Evolutionary conservation across 176 grass and related monocot genomes (phyloP).

Genomic region (Calamus simplicifolius): DNA sequence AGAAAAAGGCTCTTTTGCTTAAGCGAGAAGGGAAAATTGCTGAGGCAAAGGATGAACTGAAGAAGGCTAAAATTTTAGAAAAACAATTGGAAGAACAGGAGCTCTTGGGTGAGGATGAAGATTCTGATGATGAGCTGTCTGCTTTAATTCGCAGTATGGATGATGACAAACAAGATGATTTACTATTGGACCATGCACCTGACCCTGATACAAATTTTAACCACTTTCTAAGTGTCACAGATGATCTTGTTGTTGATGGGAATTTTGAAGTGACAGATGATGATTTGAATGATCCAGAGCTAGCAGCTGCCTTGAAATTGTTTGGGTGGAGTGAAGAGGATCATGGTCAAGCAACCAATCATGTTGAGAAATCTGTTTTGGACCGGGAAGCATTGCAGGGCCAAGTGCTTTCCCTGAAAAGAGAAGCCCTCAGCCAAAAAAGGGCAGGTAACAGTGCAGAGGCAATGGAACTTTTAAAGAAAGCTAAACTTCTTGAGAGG

Average conservation of each 20-base stretch:
- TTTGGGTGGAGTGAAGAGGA: slow-evolving; percentile 83
- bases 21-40: slow-evolving; percentile 80
- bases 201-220: slow-evolving; percentile 36
- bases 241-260: slow-evolving; percentile 45
- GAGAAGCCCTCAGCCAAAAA: slow-evolving; percentile 69
- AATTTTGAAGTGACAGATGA: slow-evolving; percentile 83
- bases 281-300: slow-evolving; percentile 78
- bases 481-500: slow-evolving; percentile 83
- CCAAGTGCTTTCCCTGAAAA: slow-evolving; percentile 73
- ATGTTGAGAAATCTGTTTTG: slow-evolving; percentile 10
- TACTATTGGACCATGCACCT: slow-evolving; percentile 36
- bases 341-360: slow-evolving; percentile 31
- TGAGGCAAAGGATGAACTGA: slow-evolving; percentile 97
- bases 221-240: slow-evolving; percentile 14
- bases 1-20: slow-evolving; percentile 71
- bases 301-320: slow-evolving; percentile 69
- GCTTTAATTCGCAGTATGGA: slow-evolving; percentile 67
- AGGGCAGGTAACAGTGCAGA: slow-evolving; percentile 60
- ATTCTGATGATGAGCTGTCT: slow-evolving; percentile 83
- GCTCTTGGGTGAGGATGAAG: slow-evolving; percentile 76
- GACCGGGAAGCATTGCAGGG: slow-evolving; percentile 37
- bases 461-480: slow-evolving; percentile 76
- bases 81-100: slow-evolving; percentile 84
- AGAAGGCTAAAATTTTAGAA: slow-evolving; percentile 95
- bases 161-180: slow-evolving; percentile 47